Conservation (phyloP, 139 green algal genomes). For the Micractinium sp. region DNA sequence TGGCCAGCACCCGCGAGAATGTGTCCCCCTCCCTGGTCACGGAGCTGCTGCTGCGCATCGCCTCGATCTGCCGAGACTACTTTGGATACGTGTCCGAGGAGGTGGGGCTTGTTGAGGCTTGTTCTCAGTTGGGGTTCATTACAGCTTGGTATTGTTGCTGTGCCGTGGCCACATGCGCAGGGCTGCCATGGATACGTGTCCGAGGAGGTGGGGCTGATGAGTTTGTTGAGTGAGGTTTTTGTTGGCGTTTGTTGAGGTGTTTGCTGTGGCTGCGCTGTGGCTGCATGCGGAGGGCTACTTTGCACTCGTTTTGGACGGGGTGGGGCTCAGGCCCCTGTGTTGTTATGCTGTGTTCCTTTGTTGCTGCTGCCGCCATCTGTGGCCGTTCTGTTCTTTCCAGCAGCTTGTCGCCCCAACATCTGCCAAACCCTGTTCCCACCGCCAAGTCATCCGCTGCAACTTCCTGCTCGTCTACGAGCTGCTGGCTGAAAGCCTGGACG, state of each 20-base stretch:
- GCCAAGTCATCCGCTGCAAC: constrained; percentile 89
- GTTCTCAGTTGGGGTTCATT: too few relatives aligned
- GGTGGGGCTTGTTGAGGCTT: neutral
- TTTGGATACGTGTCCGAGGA: constrained; percentile 92
- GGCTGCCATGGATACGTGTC: constrained; percentile 91
- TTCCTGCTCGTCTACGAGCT: constrained; percentile 98
- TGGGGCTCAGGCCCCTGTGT: too few relatives aligned
- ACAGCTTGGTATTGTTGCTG: too few relatives aligned
- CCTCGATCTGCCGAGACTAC: constrained; percentile 90
- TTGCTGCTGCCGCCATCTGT: too few relatives aligned
- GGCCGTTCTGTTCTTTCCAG: neutral
- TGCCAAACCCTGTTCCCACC: too few relatives aligned
- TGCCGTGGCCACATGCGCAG: too few relatives aligned
- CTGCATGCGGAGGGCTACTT: too few relatives aligned
- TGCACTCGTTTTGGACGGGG: too few relatives aligned
- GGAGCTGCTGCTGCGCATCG: constrained; percentile 91
- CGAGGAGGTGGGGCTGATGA: constrained; percentile 71
- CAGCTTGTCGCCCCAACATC: too few relatives aligned
- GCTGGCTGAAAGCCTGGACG: constrained; percentile 93
- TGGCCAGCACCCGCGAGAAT: constrained; percentile 91
- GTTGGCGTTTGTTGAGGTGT: neutral
- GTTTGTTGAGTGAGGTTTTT: neutral
- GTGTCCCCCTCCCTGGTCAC: constrained; percentile 88
- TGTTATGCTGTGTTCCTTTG: too few relatives aligned
- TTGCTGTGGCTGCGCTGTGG: too few relatives aligned